Conservation (phyloP, 1,139 yeast species). For the Debaryomyces fabryi region DNA sequence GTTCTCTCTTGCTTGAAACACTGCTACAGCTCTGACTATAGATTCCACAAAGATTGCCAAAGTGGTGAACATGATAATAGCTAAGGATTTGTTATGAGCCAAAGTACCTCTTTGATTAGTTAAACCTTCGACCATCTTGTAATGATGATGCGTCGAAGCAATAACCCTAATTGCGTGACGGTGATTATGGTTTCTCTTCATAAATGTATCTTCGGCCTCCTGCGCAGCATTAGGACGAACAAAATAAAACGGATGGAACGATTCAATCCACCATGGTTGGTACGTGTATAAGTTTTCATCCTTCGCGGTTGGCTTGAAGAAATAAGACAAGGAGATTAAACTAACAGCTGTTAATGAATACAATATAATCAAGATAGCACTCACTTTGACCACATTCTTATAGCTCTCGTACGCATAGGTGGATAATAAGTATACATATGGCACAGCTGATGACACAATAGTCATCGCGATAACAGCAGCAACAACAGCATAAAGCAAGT, state of each 20-base stretch:
- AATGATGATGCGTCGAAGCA: constrained; percentile 48
- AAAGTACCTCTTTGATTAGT: constrained; percentile 43
- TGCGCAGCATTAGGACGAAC: constrained; percentile 41
- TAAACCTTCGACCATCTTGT: constrained; percentile 45
- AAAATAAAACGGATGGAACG: constrained; percentile 45
- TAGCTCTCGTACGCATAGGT: constrained; percentile 23
- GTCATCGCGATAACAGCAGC: constrained; percentile 34
- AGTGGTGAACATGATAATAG: constrained; percentile 36
- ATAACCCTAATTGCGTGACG: constrained; percentile 48
- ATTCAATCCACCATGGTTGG: constrained; percentile 54
- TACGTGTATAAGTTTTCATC: constrained; percentile 47
- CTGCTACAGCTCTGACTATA: constrained; percentile 34
- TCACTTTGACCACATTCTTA: constrained; percentile 33
- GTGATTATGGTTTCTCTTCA: constrained; percentile 48
- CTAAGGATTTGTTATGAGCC: constrained; percentile 39
- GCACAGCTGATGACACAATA: constrained; percentile 37
- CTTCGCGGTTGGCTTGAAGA: constrained; percentile 44
- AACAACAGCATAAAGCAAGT: constrained; percentile 33
- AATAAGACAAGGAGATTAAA: constrained; percentile 41
- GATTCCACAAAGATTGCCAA: constrained; percentile 36
- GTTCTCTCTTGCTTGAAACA: constrained; percentile 30
- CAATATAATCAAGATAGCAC: constrained; percentile 34
- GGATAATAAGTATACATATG: constrained; percentile 36
- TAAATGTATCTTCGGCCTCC: constrained; percentile 44
- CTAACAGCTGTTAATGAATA: constrained; percentile 40